phyloP scores from a whole-genome alignment of 306 rosid genomes.

The Luffa acutangula region DNA sequence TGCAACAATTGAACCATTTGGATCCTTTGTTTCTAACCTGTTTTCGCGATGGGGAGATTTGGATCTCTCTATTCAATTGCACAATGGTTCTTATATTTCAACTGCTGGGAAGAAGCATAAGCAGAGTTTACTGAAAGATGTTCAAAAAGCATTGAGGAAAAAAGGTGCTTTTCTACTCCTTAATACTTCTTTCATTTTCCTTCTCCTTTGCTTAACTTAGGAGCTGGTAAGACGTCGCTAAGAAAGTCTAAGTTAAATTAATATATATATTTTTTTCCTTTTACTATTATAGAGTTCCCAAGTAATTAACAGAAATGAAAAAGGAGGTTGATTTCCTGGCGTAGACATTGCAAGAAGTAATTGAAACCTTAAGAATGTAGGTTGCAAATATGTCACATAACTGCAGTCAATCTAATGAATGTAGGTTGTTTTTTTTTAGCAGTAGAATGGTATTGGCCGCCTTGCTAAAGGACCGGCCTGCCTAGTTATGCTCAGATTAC shows the following conservation, averaged over 20 bases:
- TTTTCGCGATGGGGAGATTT: constrained; percentile 80
- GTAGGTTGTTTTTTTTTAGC: background rate
- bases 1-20: constrained; percentile 89
- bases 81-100: constrained; percentile 49
- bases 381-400: background rate
- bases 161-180: constrained; percentile 32
- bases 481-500: background rate
- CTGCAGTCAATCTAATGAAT: background rate
- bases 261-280: background rate
- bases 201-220: background rate
- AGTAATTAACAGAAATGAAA: background rate
- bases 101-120: constrained; percentile 51
- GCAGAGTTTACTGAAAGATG: constrained; percentile 32
- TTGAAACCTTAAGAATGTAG: background rate
- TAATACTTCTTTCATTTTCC: background rate
- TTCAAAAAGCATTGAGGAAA: constrained; percentile 40
- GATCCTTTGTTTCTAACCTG: constrained; percentile 76
- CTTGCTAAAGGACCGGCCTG: background rate
- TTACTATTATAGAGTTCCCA: background rate
- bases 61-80: constrained; percentile 73
- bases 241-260: background rate
- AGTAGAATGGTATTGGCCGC: background rate
- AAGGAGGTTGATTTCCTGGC: background rate
- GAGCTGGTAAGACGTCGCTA: background rate
- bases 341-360: background rate